Conservation (phyloP, 1,284 basidiomycete genomes). For the Phylloboletellus chloephorus region DNA sequence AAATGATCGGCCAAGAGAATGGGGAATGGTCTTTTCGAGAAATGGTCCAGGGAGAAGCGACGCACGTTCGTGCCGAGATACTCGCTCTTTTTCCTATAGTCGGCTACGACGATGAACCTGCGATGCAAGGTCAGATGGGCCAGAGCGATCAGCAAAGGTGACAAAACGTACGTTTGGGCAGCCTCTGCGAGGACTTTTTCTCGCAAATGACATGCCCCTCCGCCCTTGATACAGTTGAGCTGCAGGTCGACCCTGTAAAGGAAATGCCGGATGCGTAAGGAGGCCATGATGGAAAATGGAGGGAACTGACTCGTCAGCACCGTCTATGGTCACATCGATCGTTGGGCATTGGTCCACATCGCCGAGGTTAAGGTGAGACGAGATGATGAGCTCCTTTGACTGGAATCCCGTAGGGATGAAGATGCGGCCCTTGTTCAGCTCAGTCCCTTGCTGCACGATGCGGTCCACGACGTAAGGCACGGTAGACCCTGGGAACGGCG, state of each 20-base stretch:
- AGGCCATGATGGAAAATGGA: conserved; percentile 33
- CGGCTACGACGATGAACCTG: conserved; percentile 92
- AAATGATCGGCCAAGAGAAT: conserved; percentile 1
- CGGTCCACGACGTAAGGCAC: conserved; percentile 97
- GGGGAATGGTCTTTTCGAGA: background rate
- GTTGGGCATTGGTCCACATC: conserved; percentile 89
- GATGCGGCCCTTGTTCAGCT: conserved; percentile 73
- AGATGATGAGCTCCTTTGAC: conserved; percentile 91
- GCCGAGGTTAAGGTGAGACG: conserved; percentile 75
- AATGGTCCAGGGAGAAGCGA: conserved; percentile 12
- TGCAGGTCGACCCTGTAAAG: conserved; percentile 71
- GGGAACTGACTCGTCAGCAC: conserved; percentile 84
- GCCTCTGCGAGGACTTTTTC: conserved; percentile 98
- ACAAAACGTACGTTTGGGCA: conserved; percentile 63
- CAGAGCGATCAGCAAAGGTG: background rate
- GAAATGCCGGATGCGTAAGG: conserved; percentile 5
- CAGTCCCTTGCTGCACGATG: conserved; percentile 79
- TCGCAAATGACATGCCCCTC: conserved; percentile 93
- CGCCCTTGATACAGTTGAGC: conserved; percentile 96
- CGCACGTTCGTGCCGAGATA: conserved; percentile 79
- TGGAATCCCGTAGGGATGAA: conserved; percentile 97
- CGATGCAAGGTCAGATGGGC: conserved; percentile 8
- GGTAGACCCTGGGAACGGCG: conserved; percentile 67
- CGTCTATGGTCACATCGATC: conserved; percentile 95
- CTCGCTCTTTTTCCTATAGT: conserved; percentile 88